Evolutionary conservation across 2,329 filamentous ascomycete genomes (phyloP).

Genomic region (Corinectria fuckeliana): DNA sequence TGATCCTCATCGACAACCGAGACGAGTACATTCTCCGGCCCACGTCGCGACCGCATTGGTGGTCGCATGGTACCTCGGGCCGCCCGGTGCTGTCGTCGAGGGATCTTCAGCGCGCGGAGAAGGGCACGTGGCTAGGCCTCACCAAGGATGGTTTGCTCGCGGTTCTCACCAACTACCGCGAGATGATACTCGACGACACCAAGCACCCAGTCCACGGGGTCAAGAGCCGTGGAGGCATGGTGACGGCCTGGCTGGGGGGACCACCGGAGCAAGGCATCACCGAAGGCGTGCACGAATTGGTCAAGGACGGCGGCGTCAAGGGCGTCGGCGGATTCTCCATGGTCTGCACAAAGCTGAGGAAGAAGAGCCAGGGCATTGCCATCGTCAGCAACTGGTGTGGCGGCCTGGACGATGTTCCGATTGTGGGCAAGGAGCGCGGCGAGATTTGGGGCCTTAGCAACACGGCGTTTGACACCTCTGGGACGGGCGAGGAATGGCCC

Average conservation of each 20-base stretch:
- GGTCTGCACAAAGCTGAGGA: conserved; percentile 66
- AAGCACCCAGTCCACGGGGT: conserved; percentile 60
- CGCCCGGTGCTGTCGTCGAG: conserved; percentile 62
- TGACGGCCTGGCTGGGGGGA: conserved; percentile 66
- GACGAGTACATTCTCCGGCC: conserved; percentile 74
- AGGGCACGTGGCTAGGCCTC: conserved; percentile 71
- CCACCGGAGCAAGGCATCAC: conserved; percentile 54
- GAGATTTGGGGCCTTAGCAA: conserved; percentile 69
- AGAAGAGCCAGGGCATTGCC: conserved; percentile 58
- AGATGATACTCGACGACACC: conserved; percentile 56
- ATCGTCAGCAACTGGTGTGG: conserved; percentile 68
- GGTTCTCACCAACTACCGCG: conserved; percentile 71
- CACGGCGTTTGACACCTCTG: conserved; percentile 57
- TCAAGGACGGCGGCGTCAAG: conserved; percentile 59
- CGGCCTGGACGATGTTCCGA: conserved; percentile 60
- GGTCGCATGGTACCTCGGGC: conserved; percentile 55
- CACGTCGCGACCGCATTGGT: conserved; percentile 70
- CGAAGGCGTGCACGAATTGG: conserved; percentile 59
- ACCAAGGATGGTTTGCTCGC: conserved; percentile 66
- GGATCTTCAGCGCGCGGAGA: conserved; percentile 66
- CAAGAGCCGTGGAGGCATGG: conserved; percentile 68
- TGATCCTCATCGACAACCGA: conserved; percentile 79
- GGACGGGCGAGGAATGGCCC: conserved; percentile 58
- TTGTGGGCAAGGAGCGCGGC: conserved; percentile 59
- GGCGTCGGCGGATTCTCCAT: conserved; percentile 72